Percentiles rank a stretch among this genome's conserved stretches.
Evolutionary conservation across 345 rosid genomes (phyloP).

Genomic region (Raphanus sativus): DNA sequence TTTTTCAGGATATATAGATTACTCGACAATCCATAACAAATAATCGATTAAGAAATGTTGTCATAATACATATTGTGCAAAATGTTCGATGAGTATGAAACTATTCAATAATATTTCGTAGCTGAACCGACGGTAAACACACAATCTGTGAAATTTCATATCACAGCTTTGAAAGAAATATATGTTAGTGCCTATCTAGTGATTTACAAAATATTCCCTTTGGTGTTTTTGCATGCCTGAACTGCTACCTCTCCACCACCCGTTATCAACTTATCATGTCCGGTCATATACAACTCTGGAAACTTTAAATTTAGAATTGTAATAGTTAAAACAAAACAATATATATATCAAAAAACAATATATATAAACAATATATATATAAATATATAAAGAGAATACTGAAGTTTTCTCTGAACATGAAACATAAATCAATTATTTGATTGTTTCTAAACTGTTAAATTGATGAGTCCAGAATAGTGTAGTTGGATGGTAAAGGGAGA

Average conservation of each 20-base stretch:
- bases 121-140: background rate
- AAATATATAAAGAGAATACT: background rate
- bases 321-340: background rate
- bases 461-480: too few relatives aligned
- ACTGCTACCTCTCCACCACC: constrained; percentile 12
- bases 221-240: constrained; percentile 20
- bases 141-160: background rate
- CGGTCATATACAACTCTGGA: background rate
- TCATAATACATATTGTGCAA: background rate
- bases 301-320: background rate
- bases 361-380: background rate
- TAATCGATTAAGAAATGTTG: background rate
- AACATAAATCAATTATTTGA: background rate
- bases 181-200: constrained; percentile 2
- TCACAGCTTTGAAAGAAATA: background rate
- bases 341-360: background rate
- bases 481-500: too few relatives aligned
- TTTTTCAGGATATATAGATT: too few relatives aligned
- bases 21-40: too few relatives aligned
- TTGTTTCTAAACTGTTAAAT: too few relatives aligned
- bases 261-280: background rate
- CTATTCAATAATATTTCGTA: background rate
- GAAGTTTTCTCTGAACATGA: background rate
- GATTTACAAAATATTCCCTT: constrained; percentile 20
- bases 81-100: background rate